Evolutionary conservation across 345 rosid species (phyloP).

Genomic region (Melaleuca alternifolia): DNA sequence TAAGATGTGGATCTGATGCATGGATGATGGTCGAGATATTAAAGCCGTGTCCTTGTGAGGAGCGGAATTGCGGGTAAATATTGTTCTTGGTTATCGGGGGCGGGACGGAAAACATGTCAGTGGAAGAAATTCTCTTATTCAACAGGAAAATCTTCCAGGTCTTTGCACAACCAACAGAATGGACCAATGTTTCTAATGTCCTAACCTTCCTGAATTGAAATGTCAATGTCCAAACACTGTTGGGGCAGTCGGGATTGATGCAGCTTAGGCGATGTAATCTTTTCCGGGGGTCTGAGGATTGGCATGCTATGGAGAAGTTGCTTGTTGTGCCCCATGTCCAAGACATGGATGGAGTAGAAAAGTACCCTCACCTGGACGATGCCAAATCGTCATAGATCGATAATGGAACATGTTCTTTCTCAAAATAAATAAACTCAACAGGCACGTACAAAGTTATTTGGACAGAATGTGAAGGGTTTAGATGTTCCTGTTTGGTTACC

Average conservation of each 20-base stretch:
- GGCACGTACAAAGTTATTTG: neutral
- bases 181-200: neutral
- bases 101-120: neutral
- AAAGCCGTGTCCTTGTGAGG: neutral
- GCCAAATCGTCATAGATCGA: neutral
- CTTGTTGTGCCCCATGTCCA: neutral
- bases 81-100: neutral
- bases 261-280: neutral
- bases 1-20: neutral
- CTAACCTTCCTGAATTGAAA: neutral
- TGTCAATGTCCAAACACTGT: neutral
- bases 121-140: neutral
- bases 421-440: neutral
- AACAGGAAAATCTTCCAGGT: neutral
- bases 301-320: neutral
- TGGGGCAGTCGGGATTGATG: neutral
- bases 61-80: neutral
- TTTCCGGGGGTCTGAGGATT: neutral
- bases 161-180: neutral
- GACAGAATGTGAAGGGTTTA: neutral
- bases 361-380: neutral
- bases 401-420: neutral
- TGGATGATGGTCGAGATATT: neutral
- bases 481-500: neutral
- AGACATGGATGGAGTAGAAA: no score